Percentiles rank a stretch among this genome's conserved stretches.
Conservation (phyloP, 768 basidiomycete genomes). For the Podaxis sp. region DNA sequence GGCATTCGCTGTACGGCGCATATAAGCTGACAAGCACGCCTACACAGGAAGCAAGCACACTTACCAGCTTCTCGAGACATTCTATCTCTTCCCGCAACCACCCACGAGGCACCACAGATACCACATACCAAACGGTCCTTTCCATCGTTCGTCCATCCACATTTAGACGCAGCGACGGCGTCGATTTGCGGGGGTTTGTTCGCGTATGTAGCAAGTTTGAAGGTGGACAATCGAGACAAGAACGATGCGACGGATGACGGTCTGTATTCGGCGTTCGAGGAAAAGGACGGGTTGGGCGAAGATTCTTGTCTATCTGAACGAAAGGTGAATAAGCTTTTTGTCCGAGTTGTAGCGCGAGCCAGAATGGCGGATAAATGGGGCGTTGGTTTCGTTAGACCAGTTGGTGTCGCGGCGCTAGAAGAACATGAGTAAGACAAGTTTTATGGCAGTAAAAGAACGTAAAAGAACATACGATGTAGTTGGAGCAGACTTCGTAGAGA, state of each 20-base stretch:
- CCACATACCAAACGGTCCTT: conserved; percentile 78
- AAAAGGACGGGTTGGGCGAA: conserved; percentile 28
- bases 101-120: conserved; percentile 72
- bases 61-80: conserved; percentile 76
- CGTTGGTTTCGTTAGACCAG: conserved; percentile 46
- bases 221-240: conserved; percentile 71
- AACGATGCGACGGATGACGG: conserved; percentile 78
- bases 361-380: conserved; percentile 74
- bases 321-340: conserved; percentile 49
- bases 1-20: conserved; percentile 48
- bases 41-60: conserved; percentile 25
- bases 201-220: conserved; percentile 75
- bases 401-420: conserved; percentile 15
- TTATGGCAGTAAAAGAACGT: background rate
- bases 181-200: conserved; percentile 75
- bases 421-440: background rate
- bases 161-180: conserved; percentile 77
- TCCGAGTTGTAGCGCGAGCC: conserved; percentile 57
- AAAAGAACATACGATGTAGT: background rate
- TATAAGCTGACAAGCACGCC: background rate
- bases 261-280: conserved; percentile 60
- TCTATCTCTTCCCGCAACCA: conserved; percentile 66
- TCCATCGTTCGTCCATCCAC: conserved; percentile 83
- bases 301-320: conserved; percentile 33
- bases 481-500: conserved; percentile 20